Conservation (phyloP, 306 rosid species). For the Casuarina glauca region DNA sequence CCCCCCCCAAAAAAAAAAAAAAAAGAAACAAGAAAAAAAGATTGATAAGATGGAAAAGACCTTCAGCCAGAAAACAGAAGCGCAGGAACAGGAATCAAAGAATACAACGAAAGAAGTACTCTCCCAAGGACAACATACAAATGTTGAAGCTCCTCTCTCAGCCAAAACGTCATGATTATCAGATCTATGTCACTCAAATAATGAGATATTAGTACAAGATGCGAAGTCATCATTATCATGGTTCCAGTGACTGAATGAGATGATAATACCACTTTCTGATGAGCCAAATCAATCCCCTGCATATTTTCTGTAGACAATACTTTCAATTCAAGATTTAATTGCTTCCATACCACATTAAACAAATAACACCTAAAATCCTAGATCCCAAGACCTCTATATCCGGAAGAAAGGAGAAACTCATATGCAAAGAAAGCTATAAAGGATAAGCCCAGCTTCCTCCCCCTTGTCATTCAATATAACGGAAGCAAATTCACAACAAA, state of each 20-base stretch:
- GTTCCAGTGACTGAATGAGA: not conserved
- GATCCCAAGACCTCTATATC: not conserved
- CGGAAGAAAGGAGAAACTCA: not conserved
- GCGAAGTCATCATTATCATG: not conserved
- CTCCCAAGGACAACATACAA: not conserved
- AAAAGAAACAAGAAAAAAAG: no score
- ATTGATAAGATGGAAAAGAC: not conserved
- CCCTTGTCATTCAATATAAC: not conserved
- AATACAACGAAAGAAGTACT: not conserved
- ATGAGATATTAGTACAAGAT: not conserved
- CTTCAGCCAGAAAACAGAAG: not conserved
- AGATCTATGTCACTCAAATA: not conserved
- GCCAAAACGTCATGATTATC: not conserved
- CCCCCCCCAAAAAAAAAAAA: no score
- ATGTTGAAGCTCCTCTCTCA: not conserved
- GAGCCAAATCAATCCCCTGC: not conserved
- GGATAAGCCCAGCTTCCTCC: not conserved
- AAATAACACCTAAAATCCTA: not conserved
- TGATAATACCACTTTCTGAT: not conserved
- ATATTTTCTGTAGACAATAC: not conserved
- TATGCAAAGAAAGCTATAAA: not conserved
- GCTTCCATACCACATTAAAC: not conserved
- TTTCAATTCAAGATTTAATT: not conserved
- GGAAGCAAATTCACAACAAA: not conserved
- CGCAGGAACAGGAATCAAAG: not conserved